A percentile compares a stretch with the other conserved stretches of the same genome.
Conservation (phyloP, 768 basidiomycete species). For the Phanerochaete carnosa region DNA sequence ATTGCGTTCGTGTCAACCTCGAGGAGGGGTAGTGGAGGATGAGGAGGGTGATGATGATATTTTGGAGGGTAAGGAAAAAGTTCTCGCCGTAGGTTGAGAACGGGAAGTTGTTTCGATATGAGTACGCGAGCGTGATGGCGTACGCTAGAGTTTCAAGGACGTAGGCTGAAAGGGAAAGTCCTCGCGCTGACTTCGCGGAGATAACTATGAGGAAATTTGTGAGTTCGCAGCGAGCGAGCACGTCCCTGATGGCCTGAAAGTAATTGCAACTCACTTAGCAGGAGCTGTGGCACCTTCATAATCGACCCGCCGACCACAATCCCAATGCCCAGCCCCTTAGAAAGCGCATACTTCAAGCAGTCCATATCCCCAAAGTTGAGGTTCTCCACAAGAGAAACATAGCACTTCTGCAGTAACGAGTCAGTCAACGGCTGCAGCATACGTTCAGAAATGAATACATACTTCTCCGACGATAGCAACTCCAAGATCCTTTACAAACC, state of each 20-base stretch:
- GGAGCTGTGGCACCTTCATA: constrained; percentile 94
- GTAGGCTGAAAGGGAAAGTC: constrained; percentile 84
- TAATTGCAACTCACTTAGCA: constrained; percentile 58
- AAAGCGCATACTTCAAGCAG: constrained; percentile 89
- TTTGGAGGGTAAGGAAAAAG: constrained; percentile 87
- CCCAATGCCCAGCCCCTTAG: constrained; percentile 88
- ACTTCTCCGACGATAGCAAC: constrained; percentile 81
- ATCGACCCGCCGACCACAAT: constrained; percentile 92
- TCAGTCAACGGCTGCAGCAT: not conserved
- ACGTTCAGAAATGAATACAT: constrained; percentile 13
- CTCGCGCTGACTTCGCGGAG: constrained; percentile 72
- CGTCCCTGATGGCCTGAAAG: not conserved
- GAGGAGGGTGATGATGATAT: constrained; percentile 82
- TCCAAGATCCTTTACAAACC: constrained; percentile 79
- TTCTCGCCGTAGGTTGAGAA: constrained; percentile 99
- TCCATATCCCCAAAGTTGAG: constrained; percentile 71
- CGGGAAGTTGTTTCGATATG: constrained; percentile 80
- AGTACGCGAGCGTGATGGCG: constrained; percentile 86
- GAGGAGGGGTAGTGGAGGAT: constrained; percentile 66
- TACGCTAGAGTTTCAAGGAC: constrained; percentile 89
- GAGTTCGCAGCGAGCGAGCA: too few relatives aligned
- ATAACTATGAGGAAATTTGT: constrained; percentile 47
- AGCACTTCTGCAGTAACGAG: constrained; percentile 66
- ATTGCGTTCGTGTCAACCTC: constrained; percentile 17
- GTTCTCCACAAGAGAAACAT: constrained; percentile 83